Base-by-base conservation (phyloP, 495 filamentous ascomycete genomes). In the Hypoxylon cercidicola region DNA sequence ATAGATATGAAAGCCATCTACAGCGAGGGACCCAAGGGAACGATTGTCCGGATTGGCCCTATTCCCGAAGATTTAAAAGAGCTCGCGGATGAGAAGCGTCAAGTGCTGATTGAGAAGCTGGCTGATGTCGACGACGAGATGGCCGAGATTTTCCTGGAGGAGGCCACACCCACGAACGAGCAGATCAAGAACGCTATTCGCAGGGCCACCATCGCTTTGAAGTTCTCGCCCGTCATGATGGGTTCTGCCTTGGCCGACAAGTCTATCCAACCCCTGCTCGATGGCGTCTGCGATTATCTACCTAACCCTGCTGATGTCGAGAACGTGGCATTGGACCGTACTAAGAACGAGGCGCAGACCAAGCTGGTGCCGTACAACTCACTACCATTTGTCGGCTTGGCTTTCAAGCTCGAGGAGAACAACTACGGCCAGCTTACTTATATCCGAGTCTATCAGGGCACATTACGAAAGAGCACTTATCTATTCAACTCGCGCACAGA, bases 71-170 rank as follows among this genome's bases (percentile, higher is more conserved):
- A 92, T 32, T 77, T 97, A 15, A 85, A 88, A 73, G 83, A 84
- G 13, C 63, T 96, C 25, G 91, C 85, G 1, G 83, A 92, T 49
- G 89, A 97, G 81, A 91, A 90, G 75, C 84, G 93, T 35, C 84
- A 83, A 60, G 89, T 91, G 70, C 82, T 99, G 40, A 95, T 99
- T 54, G 96, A 98, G 79, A 95, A 93, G 55, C 82, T 99, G 39
- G 96, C 96, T 25, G 96, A 99, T 76, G 93, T 98, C 25, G 96
- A 99, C 71, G 96, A 98, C 61, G 93, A 98, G 78, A 97, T 99
- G 28, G 96, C 95, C 15, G 94, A 99, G 74, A 82, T 97, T 47
- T 99, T 94, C 85, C 79, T 99, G 15, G 93, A 96, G 1, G 96
- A 98, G 77, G 70, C 79, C 56, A 88, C 82, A 34, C 96, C 96